Percentiles rank a stretch among this genome's conserved stretches.
Evolutionary conservation across 306 rosid species (phyloP).

Genomic region (Pyrus communis): DNA sequence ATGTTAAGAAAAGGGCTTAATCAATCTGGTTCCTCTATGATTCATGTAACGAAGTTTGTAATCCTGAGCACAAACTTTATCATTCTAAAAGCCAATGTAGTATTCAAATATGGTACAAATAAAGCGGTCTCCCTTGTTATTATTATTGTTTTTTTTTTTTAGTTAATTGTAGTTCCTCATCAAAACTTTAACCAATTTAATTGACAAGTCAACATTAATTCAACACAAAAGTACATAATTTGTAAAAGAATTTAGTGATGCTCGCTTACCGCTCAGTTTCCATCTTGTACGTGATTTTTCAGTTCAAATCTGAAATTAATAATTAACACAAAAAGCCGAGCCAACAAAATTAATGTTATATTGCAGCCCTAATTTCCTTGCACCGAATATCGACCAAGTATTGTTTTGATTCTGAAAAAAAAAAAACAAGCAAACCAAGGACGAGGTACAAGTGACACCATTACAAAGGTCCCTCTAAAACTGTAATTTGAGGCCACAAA

Average conservation of each 20-base stretch:
- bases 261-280: background rate
- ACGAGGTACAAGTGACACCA: background rate
- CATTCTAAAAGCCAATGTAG: background rate
- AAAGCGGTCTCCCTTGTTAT: too few relatives aligned
- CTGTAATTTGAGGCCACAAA: conserved; percentile 35
- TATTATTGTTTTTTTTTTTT: too few relatives aligned
- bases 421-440: background rate
- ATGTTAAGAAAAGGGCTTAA: background rate
- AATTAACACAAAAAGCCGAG: background rate
- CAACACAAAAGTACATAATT: background rate
- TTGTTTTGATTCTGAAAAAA: background rate
- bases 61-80: background rate
- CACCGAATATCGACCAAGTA: background rate
- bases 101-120: too few relatives aligned
- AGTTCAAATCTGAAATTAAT: background rate
- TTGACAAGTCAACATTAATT: background rate
- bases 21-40: background rate
- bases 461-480: conserved; percentile 10
- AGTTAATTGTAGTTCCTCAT: too few relatives aligned
- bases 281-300: background rate
- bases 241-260: background rate
- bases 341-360: background rate
- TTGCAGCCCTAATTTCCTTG: background rate
- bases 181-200: too few relatives aligned
- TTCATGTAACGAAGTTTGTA: background rate